Evolutionary conservation across 345 rosid species (phyloP).

Genomic region (Acer campestre): DNA sequence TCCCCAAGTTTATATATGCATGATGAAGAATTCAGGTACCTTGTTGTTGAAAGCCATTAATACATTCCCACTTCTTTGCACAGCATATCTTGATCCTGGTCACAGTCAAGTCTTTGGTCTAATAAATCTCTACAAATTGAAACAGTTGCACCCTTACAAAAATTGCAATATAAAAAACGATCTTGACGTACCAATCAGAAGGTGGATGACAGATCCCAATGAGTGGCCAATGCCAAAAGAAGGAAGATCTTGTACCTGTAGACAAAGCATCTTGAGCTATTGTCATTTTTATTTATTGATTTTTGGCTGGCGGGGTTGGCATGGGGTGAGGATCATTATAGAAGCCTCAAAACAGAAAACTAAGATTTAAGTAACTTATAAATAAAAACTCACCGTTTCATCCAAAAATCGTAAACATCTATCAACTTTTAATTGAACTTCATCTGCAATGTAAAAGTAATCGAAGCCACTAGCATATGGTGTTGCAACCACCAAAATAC

Average conservation of each 20-base stretch:
- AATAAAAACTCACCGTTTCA: constrained; percentile 61
- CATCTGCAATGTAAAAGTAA: constrained; percentile 92
- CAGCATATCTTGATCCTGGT: constrained; percentile 93
- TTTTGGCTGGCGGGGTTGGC: background rate
- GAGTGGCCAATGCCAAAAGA: constrained; percentile 95
- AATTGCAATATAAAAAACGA: constrained; percentile 7
- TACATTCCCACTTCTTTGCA: constrained; percentile 86
- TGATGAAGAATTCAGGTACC: constrained; percentile 47
- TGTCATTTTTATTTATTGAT: background rate
- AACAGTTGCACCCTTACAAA: constrained; percentile 7
- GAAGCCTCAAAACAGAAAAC: background rate
- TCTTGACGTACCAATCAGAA: constrained; percentile 71
- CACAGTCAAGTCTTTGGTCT: constrained; percentile 25
- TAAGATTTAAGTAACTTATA: constrained; percentile 5
- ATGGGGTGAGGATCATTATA: background rate
- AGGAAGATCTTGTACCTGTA: constrained; percentile 89
- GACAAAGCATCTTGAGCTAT: constrained; percentile 13
- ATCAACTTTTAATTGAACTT: constrained; percentile 92
- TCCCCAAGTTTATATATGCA: constrained; percentile 8
- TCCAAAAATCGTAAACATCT: constrained; percentile 75
- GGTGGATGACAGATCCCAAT: constrained; percentile 92
- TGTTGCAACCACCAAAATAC: constrained; percentile 89
- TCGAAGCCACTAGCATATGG: constrained; percentile 98
- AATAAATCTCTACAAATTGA: constrained; percentile 28
- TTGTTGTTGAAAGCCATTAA: constrained; percentile 93